Percentiles rank a stretch among this genome's conserved stretches.
Conservation (phyloP, 2,329 filamentous ascomycete species). For the Paecilomyces formosus region DNA sequence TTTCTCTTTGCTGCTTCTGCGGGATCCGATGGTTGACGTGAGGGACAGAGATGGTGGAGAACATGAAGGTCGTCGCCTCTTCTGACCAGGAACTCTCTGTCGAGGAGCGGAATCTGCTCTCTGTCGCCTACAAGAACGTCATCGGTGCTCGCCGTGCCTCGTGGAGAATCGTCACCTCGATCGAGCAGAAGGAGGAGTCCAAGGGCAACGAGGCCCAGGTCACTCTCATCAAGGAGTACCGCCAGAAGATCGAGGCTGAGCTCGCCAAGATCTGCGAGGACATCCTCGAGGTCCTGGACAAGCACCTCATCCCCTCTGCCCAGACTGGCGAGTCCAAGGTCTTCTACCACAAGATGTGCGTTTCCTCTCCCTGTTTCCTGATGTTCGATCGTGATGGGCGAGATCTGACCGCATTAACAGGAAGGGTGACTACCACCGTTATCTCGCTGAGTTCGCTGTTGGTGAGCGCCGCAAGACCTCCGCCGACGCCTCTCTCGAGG, state of each 20-base stretch:
- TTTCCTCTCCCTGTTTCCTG: constrained; percentile 8
- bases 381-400: constrained; percentile 1
- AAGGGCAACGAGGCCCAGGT: constrained; percentile 97
- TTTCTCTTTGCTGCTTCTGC: neutral
- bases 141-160: constrained; percentile 96
- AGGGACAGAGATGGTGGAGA: constrained; percentile 89
- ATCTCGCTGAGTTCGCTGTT: constrained; percentile 92
- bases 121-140: constrained; percentile 99
- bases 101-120: constrained; percentile 88
- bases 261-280: constrained; percentile 98
- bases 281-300: constrained; percentile 88
- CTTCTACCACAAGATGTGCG: constrained; percentile 99
- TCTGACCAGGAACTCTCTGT: constrained; percentile 77
- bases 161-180: constrained; percentile 99
- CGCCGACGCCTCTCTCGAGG: constrained; percentile 89
- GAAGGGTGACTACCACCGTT: constrained; percentile 99
- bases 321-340: constrained; percentile 98
- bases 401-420: constrained; percentile 41
- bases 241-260: constrained; percentile 95
- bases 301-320: constrained; percentile 90
- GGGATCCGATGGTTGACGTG: constrained; percentile 11
- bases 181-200: constrained; percentile 99
- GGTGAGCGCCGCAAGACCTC: constrained; percentile 93
- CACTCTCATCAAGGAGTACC: constrained; percentile 88
- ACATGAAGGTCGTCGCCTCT: constrained; percentile 97